Base-by-base conservation (phyloP, 2,329 filamentous ascomycete genomes). In the Fusarium mundagurra region DNA sequence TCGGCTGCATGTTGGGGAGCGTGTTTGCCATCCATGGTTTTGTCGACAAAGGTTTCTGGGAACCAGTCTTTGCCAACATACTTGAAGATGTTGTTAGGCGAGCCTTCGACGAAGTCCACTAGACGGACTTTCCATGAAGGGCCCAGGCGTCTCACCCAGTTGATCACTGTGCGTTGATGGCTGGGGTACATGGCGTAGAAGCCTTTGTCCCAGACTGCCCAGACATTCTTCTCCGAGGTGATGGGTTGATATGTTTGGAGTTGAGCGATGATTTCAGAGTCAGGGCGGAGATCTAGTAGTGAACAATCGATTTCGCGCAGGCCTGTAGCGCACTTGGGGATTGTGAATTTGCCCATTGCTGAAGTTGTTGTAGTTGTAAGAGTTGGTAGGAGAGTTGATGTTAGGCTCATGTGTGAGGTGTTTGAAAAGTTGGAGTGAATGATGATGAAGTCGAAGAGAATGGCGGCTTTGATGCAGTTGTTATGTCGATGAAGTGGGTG, bases 1-100 rank as follows among this genome's bases (percentile, higher is more conserved):
- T 89, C 87, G 6, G 85, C 84, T 2, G 81, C 82, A 68, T 89
- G 87, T 5, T 83, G 85, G 2, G 84, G 83, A 5, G 81, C 78
- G 51, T 81, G 47, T 53, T 67, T 81, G 77, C 85, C 85, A 22
- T 81, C 76, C 83, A 87, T 86, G 0, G 77, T 83, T 77, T 80
- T 69, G 11, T 76, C 62, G 8, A 67, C 9, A 43, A 77, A 77
- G 1, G 60, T 63, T 9, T 68, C 57, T 0, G 84, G 79, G 12
- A 80, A 78, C 51, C 81, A 75, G 4, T 80, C 75, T 8, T 76
- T 65, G 9, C 72, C 57, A 5, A 83, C 72, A 47, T 79, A 86
- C 29, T 81, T 83, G 50, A 81, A 75, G 7, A 81, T 81, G 53
- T 85, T 79, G 50, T 83, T 83, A 0, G 81, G 81, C 0, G 84